Percentiles rank a stretch among this genome's conserved stretches.
Evolutionary conservation across 202 grass and related monocot species (phyloP).

Genomic region (Carex sylvatica): DNA sequence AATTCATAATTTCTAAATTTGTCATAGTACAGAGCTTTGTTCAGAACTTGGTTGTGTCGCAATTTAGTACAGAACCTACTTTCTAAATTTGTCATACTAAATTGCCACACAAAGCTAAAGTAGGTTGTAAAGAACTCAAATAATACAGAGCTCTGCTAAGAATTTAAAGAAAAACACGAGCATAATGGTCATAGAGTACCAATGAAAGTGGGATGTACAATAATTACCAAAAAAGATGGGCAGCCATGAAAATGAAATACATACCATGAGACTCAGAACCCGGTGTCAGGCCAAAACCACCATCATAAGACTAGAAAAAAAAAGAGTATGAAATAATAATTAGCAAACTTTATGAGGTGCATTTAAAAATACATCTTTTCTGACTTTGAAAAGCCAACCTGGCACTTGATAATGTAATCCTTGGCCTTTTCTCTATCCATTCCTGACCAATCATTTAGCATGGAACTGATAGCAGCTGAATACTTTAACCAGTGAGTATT

Average conservation of each 20-base stretch:
- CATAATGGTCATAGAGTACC: background rate
- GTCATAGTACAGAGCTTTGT: background rate
- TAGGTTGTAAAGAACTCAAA: background rate
- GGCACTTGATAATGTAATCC: slow-evolving; percentile 77
- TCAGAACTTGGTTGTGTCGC: background rate
- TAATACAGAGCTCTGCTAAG: background rate
- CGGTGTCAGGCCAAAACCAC: slow-evolving; percentile 89
- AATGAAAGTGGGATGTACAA: background rate
- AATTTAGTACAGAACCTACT: no score
- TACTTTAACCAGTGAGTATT: slow-evolving; percentile 27
- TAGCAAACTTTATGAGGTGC: slow-evolving; percentile 4
- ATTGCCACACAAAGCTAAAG: background rate
- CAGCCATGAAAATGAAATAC: slow-evolving; percentile 9
- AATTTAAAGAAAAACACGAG: background rate
- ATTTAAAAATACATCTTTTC: background rate
- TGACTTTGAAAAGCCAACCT: slow-evolving; percentile 43
- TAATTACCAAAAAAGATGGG: background rate
- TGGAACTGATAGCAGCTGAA: slow-evolving; percentile 82
- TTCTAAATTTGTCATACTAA: background rate
- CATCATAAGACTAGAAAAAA: slow-evolving; percentile 84
- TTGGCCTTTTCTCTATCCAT: slow-evolving; percentile 82
- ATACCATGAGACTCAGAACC: slow-evolving; percentile 97
- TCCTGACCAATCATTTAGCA: slow-evolving; percentile 84
- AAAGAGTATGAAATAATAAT: slow-evolving; percentile 34
- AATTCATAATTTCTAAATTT: background rate